phyloP scores from a whole-genome alignment of 257 asterid species.

The Nicotiana sylvestris region DNA sequence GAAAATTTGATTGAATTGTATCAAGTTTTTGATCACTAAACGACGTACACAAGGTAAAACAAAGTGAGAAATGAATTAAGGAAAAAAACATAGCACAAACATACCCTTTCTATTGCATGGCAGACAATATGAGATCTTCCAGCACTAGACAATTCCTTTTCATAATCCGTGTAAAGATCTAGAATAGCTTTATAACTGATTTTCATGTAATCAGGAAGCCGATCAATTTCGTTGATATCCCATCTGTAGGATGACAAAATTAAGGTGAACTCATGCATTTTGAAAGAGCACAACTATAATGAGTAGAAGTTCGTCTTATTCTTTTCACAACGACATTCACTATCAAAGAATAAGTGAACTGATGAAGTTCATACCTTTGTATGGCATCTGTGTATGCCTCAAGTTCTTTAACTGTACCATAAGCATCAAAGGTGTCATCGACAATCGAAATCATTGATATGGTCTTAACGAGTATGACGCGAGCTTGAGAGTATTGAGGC shows the following conservation, averaged over 20 bases:
- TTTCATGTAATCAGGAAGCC: no score
- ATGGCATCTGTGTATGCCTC: neutral
- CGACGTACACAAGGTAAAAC: neutral
- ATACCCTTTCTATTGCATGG: neutral
- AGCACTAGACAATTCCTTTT: neutral
- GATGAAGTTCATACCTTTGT: neutral
- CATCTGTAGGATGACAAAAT: no score
- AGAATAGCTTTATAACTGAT: no score
- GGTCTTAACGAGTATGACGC: slow-evolving; percentile 12
- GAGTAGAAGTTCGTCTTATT: neutral
- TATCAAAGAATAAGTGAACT: neutral
- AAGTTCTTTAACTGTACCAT: slow-evolving; percentile 20
- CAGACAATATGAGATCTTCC: neutral
- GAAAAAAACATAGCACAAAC: neutral
- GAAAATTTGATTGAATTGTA: neutral
- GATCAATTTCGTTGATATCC: no score
- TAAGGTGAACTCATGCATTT: neutral
- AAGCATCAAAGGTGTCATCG: slow-evolving; percentile 27
- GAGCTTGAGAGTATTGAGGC: slow-evolving; percentile 15
- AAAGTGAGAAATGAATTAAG: neutral
- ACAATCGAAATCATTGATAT: neutral
- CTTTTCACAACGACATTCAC: neutral
- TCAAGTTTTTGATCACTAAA: neutral
- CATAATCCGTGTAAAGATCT: no score
- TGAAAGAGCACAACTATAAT: neutral